A percentile compares a stretch with the other conserved stretches of the same genome.
These are phyloP conservation scores for Fistulina hepatica DNA, from an alignment of 1,284 basidiomycete genomes.

Conservation along the genomic window DNA sequence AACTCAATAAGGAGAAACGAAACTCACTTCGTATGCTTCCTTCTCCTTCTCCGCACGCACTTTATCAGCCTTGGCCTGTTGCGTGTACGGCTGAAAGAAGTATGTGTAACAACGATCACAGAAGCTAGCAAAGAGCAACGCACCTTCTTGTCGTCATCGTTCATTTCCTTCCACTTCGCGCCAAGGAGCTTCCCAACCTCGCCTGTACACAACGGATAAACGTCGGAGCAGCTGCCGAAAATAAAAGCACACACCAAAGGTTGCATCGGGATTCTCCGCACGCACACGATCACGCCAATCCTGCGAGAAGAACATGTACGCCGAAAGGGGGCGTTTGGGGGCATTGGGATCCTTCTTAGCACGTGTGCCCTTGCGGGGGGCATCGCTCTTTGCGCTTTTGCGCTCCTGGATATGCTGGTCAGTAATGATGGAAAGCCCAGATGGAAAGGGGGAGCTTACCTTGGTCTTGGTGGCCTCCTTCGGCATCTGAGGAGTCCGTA, in stretches of 20 bases:
- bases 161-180: conserved; percentile 84
- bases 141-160: conserved; percentile 79
- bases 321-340: conserved; percentile 85
- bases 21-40: conserved; percentile 56
- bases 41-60: conserved; percentile 75
- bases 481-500: background rate
- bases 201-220: conserved; percentile 28
- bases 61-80: conserved; percentile 83
- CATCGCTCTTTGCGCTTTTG: conserved; percentile 64
- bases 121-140: conserved; percentile 10
- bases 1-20: conserved; percentile 6
- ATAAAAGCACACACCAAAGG: conserved; percentile 58
- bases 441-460: background rate
- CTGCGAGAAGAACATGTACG: conserved; percentile 98
- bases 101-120: conserved; percentile 5
- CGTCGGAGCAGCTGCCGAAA: conserved; percentile 8
- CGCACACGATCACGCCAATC: conserved; percentile 94
- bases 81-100: conserved; percentile 72
- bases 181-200: conserved; percentile 84
- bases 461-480: conserved; percentile 1
- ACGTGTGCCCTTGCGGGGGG: conserved; percentile 28
- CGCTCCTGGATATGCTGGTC: conserved; percentile 29
- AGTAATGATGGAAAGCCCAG: background rate
- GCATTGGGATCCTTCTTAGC: conserved; percentile 72
- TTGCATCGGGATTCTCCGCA: conserved; percentile 87